Conservation (phyloP, 768 basidiomycete species). For the Leucogyrophana mollusca region DNA sequence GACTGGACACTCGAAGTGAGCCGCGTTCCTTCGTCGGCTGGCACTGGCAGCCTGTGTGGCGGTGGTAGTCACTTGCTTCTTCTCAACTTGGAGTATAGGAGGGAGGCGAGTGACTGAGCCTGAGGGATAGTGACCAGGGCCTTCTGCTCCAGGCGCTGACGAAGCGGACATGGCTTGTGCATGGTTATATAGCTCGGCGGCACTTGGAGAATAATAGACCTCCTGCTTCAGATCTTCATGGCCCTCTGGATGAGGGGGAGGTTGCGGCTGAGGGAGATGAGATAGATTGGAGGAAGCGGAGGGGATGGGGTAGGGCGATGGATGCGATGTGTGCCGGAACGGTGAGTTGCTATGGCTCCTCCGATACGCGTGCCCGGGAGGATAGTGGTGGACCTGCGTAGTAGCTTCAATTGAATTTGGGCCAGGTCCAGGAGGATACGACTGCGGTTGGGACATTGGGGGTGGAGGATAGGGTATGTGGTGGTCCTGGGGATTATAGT, state of each 20-base stretch:
- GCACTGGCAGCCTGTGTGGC: constrained; percentile 92
- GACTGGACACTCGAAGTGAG: constrained; percentile 90
- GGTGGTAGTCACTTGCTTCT: constrained; percentile 92
- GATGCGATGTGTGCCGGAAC: constrained; percentile 38
- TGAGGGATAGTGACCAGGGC: constrained; percentile 28
- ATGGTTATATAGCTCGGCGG: constrained; percentile 56
- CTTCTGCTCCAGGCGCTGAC: constrained; percentile 13
- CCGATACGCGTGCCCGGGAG: constrained; percentile 31
- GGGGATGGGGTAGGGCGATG: constrained; percentile 39
- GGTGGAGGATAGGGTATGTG: constrained; percentile 21
- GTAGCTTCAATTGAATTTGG: constrained; percentile 25
- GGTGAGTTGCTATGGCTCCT: constrained; percentile 31
- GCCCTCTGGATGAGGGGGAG: constrained; percentile 13
- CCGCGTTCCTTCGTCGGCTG: constrained; percentile 85
- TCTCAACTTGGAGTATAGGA: constrained; percentile 87
- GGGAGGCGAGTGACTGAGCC: constrained; percentile 56
- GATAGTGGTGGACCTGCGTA: constrained; percentile 32
- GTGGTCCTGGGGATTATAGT: constrained; percentile 26
- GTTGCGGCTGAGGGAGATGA: constrained; percentile 20
- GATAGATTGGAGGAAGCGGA: constrained; percentile 30
- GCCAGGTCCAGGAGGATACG: constrained; percentile 32
- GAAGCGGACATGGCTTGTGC: constrained; percentile 38
- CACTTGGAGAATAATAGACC: constrained; percentile 47
- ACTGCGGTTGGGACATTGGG: constrained; percentile 39
- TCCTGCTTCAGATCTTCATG: constrained; percentile 40